Conservation (phyloP, 2,329 filamentous ascomycete species). For the Beauveria varroae region DNA sequence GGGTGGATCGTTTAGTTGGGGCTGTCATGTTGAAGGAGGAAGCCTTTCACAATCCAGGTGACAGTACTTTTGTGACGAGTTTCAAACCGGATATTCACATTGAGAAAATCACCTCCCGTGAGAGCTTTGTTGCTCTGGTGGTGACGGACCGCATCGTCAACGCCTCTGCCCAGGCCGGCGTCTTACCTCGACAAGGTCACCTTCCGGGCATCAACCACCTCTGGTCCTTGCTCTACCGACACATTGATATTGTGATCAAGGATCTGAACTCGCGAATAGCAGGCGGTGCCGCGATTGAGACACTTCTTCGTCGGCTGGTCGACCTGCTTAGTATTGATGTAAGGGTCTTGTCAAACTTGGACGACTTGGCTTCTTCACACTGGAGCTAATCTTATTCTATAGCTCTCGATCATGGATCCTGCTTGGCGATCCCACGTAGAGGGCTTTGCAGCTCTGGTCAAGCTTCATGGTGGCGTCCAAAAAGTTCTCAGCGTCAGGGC, state of each 20-base stretch:
- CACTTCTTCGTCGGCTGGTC: background rate
- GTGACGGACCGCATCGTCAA: conserved; percentile 10
- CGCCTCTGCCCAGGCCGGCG: background rate
- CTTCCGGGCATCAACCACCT: conserved; percentile 5
- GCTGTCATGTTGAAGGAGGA: conserved; percentile 9
- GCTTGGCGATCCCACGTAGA: conserved; percentile 6
- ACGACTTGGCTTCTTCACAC: background rate
- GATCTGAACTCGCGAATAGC: conserved; percentile 7
- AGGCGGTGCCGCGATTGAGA: background rate
- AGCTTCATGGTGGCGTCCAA: conserved; percentile 7
- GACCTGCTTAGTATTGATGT: conserved; percentile 7
- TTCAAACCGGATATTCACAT: background rate
- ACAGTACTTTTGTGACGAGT: background rate
- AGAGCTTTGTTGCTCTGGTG: conserved; percentile 3
- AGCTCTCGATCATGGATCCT: conserved; percentile 8
- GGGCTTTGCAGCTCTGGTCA: conserved; percentile 6
- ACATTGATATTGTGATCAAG: conserved; percentile 1
- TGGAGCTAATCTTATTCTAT: background rate
- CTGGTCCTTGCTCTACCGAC: conserved; percentile 5
- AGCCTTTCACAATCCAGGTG: background rate
- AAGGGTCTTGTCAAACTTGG: background rate
- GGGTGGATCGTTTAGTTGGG: background rate
- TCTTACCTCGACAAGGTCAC: background rate
- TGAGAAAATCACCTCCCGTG: background rate
- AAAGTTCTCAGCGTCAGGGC: background rate